A percentile compares a stretch with the other conserved stretches of the same genome.
phyloP scores from a whole-genome alignment of 2,329 filamentous ascomycete species.

The Colletotrichum horii region DNA sequence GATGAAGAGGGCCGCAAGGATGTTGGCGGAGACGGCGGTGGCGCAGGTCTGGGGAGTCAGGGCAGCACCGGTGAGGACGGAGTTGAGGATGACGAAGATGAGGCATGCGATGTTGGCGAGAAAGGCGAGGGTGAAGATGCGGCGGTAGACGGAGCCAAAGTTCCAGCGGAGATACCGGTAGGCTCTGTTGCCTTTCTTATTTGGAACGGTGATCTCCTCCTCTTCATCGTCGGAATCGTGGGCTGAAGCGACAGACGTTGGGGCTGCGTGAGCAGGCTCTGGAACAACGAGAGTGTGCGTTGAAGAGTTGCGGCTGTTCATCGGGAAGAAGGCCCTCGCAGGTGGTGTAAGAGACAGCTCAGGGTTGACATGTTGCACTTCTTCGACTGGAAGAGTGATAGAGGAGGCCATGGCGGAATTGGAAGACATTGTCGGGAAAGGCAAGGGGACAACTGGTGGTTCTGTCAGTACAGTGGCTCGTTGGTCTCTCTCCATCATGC shows the following conservation, averaged over 20 bases:
- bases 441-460: neutral
- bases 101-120: constrained; percentile 55
- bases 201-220: constrained; percentile 36
- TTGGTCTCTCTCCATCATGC: neutral
- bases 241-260: neutral
- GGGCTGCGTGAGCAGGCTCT: neutral
- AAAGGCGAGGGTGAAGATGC: constrained; percentile 59
- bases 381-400: neutral
- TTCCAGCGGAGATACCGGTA: constrained; percentile 46
- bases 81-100: constrained; percentile 37
- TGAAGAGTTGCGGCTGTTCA: constrained; percentile 4
- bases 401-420: neutral
- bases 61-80: constrained; percentile 16
- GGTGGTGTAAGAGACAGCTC: neutral
- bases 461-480: neutral
- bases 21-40: constrained; percentile 47
- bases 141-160: constrained; percentile 59
- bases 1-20: constrained; percentile 54
- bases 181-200: constrained; percentile 43
- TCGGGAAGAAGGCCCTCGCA: neutral
- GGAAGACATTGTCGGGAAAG: neutral
- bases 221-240: constrained; percentile 17
- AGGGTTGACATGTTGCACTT: neutral
- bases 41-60: constrained; percentile 17
- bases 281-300: constrained; percentile 3